Conservation (phyloP, 1,284 basidiomycete genomes). For the Sanguinoderma infundibulare region DNA sequence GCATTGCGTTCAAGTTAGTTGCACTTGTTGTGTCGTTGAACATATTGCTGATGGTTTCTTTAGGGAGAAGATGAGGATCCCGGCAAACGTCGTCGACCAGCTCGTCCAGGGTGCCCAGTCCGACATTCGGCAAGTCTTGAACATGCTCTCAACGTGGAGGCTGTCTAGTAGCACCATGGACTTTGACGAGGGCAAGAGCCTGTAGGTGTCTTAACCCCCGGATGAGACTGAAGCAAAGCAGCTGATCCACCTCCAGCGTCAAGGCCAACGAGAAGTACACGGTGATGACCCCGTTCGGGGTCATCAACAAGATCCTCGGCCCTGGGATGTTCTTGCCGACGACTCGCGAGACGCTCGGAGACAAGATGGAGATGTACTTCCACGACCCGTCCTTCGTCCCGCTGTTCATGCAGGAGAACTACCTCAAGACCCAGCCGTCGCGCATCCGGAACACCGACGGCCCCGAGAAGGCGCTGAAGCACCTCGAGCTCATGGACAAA, state of each 20-base stretch:
- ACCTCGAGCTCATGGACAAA: slow-evolving; percentile 83
- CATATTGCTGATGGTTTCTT: slow-evolving; percentile 8
- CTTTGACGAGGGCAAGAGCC: slow-evolving; percentile 88
- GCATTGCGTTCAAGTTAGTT: slow-evolving; percentile 79
- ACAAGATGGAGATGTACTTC: slow-evolving; percentile 97
- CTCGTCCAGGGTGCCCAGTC: slow-evolving; percentile 89
- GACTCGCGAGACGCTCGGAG: slow-evolving; percentile 80
- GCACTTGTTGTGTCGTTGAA: slow-evolving; percentile 28
- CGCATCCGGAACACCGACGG: slow-evolving; percentile 62
- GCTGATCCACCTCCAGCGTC: slow-evolving; percentile 50
- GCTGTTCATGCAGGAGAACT: slow-evolving; percentile 86
- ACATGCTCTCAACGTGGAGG: slow-evolving; percentile 98
- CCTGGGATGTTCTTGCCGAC: slow-evolving; percentile 90
- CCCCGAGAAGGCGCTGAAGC: slow-evolving; percentile 68
- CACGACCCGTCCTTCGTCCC: slow-evolving; percentile 95
- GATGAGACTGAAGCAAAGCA: slow-evolving; percentile 1
- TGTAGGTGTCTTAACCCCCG: slow-evolving; percentile 59
- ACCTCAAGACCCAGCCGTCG: slow-evolving; percentile 77
- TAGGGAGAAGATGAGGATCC: slow-evolving; percentile 92
- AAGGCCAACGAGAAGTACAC: slow-evolving; percentile 93
- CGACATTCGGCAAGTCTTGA: slow-evolving; percentile 95
- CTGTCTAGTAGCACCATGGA: slow-evolving; percentile 78
- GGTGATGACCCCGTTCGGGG: slow-evolving; percentile 89
- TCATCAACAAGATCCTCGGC: slow-evolving; percentile 85
- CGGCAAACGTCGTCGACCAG: slow-evolving; percentile 90